These are phyloP conservation scores for Scolecobasidium constrictum DNA, from an alignment of 2,329 filamentous ascomycete genomes.

Conservation along the genomic window DNA sequence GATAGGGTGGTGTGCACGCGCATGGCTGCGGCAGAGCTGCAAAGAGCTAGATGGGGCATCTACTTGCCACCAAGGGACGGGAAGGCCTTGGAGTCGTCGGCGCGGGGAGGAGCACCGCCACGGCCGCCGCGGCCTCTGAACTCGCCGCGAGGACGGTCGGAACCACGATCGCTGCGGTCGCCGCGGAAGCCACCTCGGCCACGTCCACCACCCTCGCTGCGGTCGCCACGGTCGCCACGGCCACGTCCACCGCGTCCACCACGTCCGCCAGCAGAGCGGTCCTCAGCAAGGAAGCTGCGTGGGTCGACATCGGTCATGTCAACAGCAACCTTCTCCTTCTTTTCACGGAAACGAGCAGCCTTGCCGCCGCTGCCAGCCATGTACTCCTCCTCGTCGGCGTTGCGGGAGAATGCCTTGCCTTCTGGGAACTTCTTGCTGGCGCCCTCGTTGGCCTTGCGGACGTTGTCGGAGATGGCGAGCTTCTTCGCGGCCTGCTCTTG, in stretches of 20 bases:
- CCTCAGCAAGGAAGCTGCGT: slow-evolving; percentile 53
- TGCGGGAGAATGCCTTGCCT: slow-evolving; percentile 55
- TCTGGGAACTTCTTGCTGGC: slow-evolving; percentile 88
- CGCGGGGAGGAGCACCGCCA: slow-evolving; percentile 33
- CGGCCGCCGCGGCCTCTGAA: slow-evolving; percentile 24
- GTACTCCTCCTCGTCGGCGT: slow-evolving; percentile 57
- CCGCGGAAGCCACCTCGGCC: slow-evolving; percentile 31
- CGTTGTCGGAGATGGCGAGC: slow-evolving; percentile 53
- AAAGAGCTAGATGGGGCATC: too few species aligned
- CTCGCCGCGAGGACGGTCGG: slow-evolving; percentile 32
- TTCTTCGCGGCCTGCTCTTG: slow-evolving; percentile 69
- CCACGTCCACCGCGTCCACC: slow-evolving; percentile 18
- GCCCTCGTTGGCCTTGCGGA: slow-evolving; percentile 90
- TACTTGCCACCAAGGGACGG: slow-evolving; percentile 41
- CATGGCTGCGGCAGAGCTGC: slow-evolving; percentile 30
- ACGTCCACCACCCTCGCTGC: slow-evolving; percentile 26
- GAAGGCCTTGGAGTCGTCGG: slow-evolving; percentile 41
- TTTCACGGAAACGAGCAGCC: slow-evolving; percentile 71
- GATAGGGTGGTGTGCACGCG: not conserved
- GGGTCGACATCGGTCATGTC: slow-evolving; percentile 69
- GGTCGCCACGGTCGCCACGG: slow-evolving; percentile 37
- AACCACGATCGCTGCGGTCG: slow-evolving; percentile 27
- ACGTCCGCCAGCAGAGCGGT: slow-evolving; percentile 18
- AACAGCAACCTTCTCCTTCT: slow-evolving; percentile 81
- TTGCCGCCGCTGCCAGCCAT: slow-evolving; percentile 66